A percentile compares a stretch with the other conserved stretches of the same genome.
Conservation (phyloP, 208 protist species). For the Crithidia bombi region DNA sequence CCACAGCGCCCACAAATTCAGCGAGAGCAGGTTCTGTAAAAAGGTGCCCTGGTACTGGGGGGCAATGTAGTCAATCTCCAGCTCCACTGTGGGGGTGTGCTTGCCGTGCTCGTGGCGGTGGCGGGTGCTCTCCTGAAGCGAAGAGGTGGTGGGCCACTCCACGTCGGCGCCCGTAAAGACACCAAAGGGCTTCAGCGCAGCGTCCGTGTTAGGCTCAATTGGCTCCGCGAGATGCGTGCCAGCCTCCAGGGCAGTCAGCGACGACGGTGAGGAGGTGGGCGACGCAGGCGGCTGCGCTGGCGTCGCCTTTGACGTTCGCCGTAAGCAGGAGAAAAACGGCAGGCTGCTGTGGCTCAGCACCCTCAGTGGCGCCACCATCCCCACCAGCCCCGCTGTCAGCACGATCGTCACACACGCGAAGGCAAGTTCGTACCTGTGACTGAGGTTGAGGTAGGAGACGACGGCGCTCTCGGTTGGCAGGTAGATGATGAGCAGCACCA, state of each 20-base stretch:
- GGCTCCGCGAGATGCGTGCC: no score
- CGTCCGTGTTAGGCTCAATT: no score
- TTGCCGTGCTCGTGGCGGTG: not conserved
- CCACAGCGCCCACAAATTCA: constrained; percentile 55
- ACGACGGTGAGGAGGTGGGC: no score
- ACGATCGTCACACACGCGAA: constrained; percentile 52
- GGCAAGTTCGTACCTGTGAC: constrained; percentile 11
- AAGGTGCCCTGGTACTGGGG: constrained; percentile 66
- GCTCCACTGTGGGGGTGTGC: not conserved
- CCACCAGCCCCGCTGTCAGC: constrained; percentile 15
- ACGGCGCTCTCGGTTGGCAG: constrained; percentile 54
- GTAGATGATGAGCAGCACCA: constrained; percentile 59
- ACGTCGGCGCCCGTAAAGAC: not conserved
- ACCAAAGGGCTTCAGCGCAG: no score
- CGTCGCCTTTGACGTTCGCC: not conserved
- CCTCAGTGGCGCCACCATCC: constrained; percentile 33
- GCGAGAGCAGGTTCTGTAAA: constrained; percentile 41
- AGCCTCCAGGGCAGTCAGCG: no score
- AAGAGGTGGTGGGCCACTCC: no score
- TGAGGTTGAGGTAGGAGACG: constrained; percentile 42
- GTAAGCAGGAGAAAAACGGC: constrained; percentile 4
- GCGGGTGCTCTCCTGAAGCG: no score
- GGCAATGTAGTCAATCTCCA: constrained; percentile 56
- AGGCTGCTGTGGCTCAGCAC: constrained; percentile 4
- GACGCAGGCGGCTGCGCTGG: not conserved